Base-by-base conservation (phyloP, 495 filamentous ascomycete species). In the Penicillium goetzii region DNA sequence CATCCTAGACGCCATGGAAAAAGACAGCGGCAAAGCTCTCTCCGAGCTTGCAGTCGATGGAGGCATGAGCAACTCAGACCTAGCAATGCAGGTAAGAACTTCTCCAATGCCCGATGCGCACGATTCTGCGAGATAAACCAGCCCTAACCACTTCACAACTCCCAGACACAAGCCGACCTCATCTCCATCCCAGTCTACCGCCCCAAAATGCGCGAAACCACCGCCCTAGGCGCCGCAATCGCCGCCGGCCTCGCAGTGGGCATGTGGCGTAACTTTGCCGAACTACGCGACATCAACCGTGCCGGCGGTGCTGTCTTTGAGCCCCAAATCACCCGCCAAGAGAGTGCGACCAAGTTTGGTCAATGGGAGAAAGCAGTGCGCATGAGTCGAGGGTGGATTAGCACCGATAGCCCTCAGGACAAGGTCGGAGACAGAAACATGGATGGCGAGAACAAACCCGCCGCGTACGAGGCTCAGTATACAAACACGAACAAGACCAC, bases 1-100 rank as follows among this genome's bases (percentile, higher is more conserved):
- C 8, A 97, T 98, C 68, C 82, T 97, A 11, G 87, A 93, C 60
- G 93, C 95, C 56, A 98, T 98, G 95, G 92, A 92, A 67, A 90
- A 90, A 62, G 94, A 98, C 75, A 93, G 89, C 47, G 87, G 86
- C n/a, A 89, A 94, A 65, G 85, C 86, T 58, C 84, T 97, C 51
- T 83, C 86, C 55, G 84, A 88, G 30, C 85, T 98, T 32, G 90
- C 90, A 26, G 94, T 98, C 32, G 94, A 98, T 74, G 94, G 94
- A 55, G 95, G 95, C 60, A 92, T 98, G 88, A 93, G 89, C 60
- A 95, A 92, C 76, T 96, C 92, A 2, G 89, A 96, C 74, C 80
- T 97, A 30, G 90, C 89, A 74, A 97, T 98, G 95, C 95, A 97
- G 84, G 77, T 79, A 49, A 14, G 41, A 50, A 2, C 28, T 3